Evolutionary conservation across 768 basidiomycete species (phyloP), one percentile per base, ranked within the genome.

Genomic region (Infundibulicybe gibba): DNA sequence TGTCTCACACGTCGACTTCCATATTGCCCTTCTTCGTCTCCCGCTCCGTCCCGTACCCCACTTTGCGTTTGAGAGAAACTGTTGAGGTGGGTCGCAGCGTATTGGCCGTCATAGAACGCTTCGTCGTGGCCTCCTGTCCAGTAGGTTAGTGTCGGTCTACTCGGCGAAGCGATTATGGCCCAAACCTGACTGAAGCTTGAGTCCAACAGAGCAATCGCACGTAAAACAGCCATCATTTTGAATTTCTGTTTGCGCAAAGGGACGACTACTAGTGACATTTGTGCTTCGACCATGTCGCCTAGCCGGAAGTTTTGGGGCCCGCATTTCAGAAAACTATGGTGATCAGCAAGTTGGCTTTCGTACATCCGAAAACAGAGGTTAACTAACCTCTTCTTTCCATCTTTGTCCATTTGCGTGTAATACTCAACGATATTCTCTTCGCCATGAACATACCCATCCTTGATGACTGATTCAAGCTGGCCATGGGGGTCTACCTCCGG

Each of bases 221-320:
- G 43, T 12, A 56, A 40, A 13, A 52, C 40, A 17, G 49, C 35
- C 3, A 41, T 5, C 14, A 47, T 40, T 31, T 54, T 54, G 25
- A 21, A 48, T 40, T 46, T 51, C 21, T 44, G 31, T n/a, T 51
- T 41, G n/a, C 43, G 32, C 12, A 51, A 40, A 13, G 49, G 52
- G 3, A 56, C 31, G 1, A 43, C 38, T 8, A 47, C 41, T 14
- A 54, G 46, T 2, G 53, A 56, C 12, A 52, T 40, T 32, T 56
- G 55, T 6, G 48, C 50, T 45, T 56, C 53, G n/a, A 54, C 55
- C 13, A 56, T 56, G 48, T 56, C 53, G 2, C 55, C 52, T 6
- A 49, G 43, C 9, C 49, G 50, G n/a, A 54, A 51, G 12, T 17
- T 48, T 2, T 35, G 39, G 5, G 54, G 54, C 14, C 21, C 16